Evolutionary conservation across 352 stramenopile species (phyloP), one percentile per base, ranked within the genome.

Genomic region (Phytophthora kernoviae): DNA sequence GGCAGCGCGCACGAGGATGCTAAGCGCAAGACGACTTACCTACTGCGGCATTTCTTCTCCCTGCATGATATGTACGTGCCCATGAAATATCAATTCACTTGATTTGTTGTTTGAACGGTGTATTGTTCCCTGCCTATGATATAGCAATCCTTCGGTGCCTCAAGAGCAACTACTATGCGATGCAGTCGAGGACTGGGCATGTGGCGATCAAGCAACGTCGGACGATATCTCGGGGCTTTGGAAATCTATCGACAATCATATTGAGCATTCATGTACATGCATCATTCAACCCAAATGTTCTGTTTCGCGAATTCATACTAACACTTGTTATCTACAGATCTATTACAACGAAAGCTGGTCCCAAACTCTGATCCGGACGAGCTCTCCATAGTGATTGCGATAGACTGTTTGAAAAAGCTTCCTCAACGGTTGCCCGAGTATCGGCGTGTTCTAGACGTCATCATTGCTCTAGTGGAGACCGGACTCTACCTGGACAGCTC

Each of bases 341-440:
- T 91, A 0, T 64, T 93, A 3, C 75, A 77, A 14, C 68, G 74
- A 24, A 81, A 79, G 22, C 68, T 90, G 2, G 65, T 88, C 10
- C 20, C 68, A 7, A 69, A 54, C 4, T 44, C 62, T 12, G 62
- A 89, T 30, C 79, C 81, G 0, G 67, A 93, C 42, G 24, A 64
- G 5, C 2, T 87, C 1, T 90, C 84, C 0, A 63, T 86, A n/a
- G 50, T 70, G 2, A 88, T 93, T 37, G 84, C 84, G 2, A 65
- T 93, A 48, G 81, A 93, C 42, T 93, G 84, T 51, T 54, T 93
- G 15, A 79, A 77, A 39, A 84, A 88, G 17, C 63, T 93, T 26
- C 61, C 81, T 0, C 24, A 64, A 1, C 68, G 60, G 14, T 66
- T 93, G 1, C 84, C 84, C 42, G 68, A 75, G n/a, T 90, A 90